Percentiles rank a stretch among this genome's conserved stretches.
phyloP scores from a whole-genome alignment of 1,284 basidiomycete genomes.

The Pseudozyma thailandica region DNA sequence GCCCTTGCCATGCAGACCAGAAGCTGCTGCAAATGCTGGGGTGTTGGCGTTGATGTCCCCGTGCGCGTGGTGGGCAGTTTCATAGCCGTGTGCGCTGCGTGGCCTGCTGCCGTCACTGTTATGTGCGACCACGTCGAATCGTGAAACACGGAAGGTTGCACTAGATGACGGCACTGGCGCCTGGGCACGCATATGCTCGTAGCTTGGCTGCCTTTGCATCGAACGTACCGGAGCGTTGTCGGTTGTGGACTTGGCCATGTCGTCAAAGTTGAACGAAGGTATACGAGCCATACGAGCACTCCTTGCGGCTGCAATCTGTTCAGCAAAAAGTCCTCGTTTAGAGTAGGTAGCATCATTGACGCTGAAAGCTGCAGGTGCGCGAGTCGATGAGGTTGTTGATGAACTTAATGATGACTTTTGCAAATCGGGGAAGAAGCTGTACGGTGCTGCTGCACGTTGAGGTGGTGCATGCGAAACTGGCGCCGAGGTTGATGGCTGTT shows the following conservation, averaged over 20 bases:
- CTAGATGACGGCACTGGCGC: background rate
- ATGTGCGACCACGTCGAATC: constrained; percentile 25
- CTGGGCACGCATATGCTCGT: constrained; percentile 22
- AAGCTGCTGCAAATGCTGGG: constrained; percentile 19
- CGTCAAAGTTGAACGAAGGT: constrained; percentile 34
- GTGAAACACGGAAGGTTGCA: constrained; percentile 14
- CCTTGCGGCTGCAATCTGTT: constrained; percentile 39
- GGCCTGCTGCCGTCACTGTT: constrained; percentile 3
- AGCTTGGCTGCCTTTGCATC: constrained; percentile 26
- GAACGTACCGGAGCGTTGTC: background rate
- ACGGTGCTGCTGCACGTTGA: constrained; percentile 8
- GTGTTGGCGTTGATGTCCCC: constrained; percentile 22
- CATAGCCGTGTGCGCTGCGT: constrained; percentile 1
- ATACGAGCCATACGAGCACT: constrained; percentile 31
- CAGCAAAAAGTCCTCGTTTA: constrained; percentile 35
- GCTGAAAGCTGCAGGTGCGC: constrained; percentile 4
- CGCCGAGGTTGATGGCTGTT: background rate
- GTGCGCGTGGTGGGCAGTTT: constrained; percentile 1
- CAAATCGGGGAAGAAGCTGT: constrained; percentile 38
- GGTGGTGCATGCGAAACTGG: constrained; percentile 1
- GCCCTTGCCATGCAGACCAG: constrained; percentile 32
- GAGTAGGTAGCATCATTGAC: constrained; percentile 36
- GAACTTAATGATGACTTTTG: constrained; percentile 6
- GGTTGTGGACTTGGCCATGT: constrained; percentile 3
- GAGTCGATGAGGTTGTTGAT: constrained; percentile 2